Percentiles rank a stretch among this genome's conserved stretches.
Evolutionary conservation across 2,329 filamentous ascomycete genomes (phyloP).

Genomic region (Penicillium psychrosexuale): DNA sequence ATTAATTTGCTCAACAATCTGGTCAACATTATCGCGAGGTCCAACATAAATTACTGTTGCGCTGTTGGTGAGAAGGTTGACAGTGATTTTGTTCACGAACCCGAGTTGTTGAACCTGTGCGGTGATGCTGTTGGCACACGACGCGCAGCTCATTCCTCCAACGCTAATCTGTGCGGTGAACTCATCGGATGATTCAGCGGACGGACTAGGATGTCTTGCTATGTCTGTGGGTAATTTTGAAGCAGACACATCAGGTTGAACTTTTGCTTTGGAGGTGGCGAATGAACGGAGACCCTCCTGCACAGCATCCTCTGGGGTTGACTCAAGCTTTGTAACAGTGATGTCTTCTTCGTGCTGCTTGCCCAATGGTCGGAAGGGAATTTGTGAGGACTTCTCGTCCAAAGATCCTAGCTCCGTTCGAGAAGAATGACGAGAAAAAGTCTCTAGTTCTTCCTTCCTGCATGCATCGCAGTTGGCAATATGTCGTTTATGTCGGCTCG

Average conservation of each 20-base stretch:
- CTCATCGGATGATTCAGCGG: constrained; percentile 7
- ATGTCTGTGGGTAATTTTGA: neutral
- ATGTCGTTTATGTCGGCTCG: constrained; percentile 35
- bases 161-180: constrained; percentile 48
- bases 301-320: neutral
- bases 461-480: constrained; percentile 53
- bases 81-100: constrained; percentile 57
- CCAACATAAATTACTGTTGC: constrained; percentile 59
- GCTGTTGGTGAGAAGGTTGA: constrained; percentile 67
- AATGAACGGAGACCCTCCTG: neutral
- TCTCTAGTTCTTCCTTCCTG: constrained; percentile 39
- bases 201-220: constrained; percentile 2
- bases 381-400: constrained; percentile 12
- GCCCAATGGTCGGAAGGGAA: neutral
- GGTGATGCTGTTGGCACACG: constrained; percentile 64
- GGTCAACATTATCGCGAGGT: constrained; percentile 43
- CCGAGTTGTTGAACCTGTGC: constrained; percentile 56
- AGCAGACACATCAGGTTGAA: neutral
- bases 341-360: constrained; percentile 1
- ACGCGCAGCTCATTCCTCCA: constrained; percentile 70
- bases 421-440: constrained; percentile 13
- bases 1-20: constrained; percentile 50
- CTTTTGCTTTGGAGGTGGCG: neutral
- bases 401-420: constrained; percentile 14
- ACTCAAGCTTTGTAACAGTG: neutral